Base-by-base conservation (phyloP, 176 grass and related monocot genomes). In the Rhynchospora breviuscula region DNA sequence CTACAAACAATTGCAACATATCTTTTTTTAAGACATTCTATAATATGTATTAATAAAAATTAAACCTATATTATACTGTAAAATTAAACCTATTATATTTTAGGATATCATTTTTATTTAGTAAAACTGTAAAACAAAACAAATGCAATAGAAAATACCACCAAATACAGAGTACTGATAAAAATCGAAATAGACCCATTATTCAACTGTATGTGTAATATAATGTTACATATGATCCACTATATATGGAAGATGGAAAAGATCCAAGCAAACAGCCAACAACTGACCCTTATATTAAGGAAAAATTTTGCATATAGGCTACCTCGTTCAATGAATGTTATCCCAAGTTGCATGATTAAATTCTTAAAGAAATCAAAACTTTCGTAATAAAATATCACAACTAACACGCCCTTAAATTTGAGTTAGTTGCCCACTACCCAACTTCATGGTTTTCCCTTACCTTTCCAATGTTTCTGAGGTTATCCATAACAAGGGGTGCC, bases 281-380 rank as follows among this genome's bases (percentile, higher is more conserved):
- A 81, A 65, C 13, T 48, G 40, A 23, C 22, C 40, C 19, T 29
- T 65, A 65, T 40, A 63, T 61, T 79, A 60, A n/a, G 52, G 26
- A 64, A 81, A 81, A 4, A 47, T 62, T 48, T 19, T 81, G 31
- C 59, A 63, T 5, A 65, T 18, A 65, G 40, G 49, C 8, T 81
- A 46, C 59, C 79, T 65, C 6, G 59, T 81, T 81, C 60, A 82
- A 62, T 81, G 79, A 82, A 67, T 12, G 5, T 51, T 51, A 26
- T 82, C 59, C 49, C 79, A 82, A 82, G 59, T 82, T 82, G 79
- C 35, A 46, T 82, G 59, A 64, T 64, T 26, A n/a, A 43, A 82
- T 63, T 47, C 12, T 67, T 67, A 67, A 67, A 25, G 10, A 52
- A 82, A 52, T 67, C 35, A 82, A 26, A 67, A 23, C 5, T 67